Evolutionary conservation across 306 rosid species (phyloP).

Genomic region (Senna siamea): DNA sequence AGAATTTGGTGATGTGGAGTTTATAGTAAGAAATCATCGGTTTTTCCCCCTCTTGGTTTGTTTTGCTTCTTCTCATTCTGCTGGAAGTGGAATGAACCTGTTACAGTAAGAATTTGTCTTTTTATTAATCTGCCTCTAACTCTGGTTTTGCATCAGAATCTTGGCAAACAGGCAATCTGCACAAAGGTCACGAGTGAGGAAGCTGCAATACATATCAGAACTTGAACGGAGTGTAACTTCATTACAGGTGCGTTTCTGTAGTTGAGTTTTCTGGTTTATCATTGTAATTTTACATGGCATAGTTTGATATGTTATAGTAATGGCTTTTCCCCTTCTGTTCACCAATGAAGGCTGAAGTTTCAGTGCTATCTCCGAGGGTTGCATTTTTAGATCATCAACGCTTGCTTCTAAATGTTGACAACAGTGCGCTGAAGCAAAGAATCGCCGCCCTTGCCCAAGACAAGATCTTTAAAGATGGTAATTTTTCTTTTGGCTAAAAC

Average conservation of each 20-base stretch:
- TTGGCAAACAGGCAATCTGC: conserved; percentile 98
- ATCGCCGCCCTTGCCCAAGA: conserved; percentile 98
- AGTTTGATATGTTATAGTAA: neutral
- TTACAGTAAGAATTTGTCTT: no score
- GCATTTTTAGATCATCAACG: conserved; percentile 95
- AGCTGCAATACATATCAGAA: conserved; percentile 95
- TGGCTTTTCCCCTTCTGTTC: conserved; percentile 22
- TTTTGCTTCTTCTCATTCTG: neutral
- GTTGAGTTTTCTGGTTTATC: neutral
- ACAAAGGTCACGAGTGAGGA: conserved; percentile 95
- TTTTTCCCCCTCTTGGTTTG: neutral
- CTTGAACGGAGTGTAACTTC: conserved; percentile 95
- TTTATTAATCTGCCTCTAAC: neutral
- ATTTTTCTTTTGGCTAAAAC: conserved; percentile 22
- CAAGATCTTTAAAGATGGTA: conserved; percentile 95
- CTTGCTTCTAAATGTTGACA: conserved; percentile 94
- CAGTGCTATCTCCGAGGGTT: conserved; percentile 90
- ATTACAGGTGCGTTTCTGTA: conserved; percentile 59
- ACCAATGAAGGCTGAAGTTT: conserved; percentile 82
- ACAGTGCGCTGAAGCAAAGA: conserved; percentile 97
- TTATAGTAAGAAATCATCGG: neutral
- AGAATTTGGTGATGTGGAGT: neutral
- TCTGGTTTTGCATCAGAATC: conserved; percentile 58
- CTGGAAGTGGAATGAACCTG: conserved; percentile 6
- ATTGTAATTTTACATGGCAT: conserved; percentile 4